Evolutionary conservation across 257 asterid species (phyloP).

Genomic region (Echites panduratus): DNA sequence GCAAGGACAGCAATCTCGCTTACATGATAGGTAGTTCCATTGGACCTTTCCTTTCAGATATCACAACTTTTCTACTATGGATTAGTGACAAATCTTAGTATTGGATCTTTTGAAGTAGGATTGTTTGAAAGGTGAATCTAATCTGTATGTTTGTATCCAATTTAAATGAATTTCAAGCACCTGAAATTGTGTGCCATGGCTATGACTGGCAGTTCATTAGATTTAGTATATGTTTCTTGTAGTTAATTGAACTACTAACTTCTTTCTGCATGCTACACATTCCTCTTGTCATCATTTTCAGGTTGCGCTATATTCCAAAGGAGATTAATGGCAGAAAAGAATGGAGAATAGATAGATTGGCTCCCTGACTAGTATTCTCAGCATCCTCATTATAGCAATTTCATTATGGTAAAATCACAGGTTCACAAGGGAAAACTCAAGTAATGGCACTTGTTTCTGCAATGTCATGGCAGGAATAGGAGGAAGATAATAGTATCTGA

Average conservation of each 20-base stretch:
- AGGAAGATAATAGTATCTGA: neutral
- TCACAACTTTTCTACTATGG: neutral
- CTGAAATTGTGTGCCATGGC: neutral
- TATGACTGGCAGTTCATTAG: too few relatives aligned
- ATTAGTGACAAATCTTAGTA: too few relatives aligned
- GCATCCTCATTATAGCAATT: constrained; percentile 23
- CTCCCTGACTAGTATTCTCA: constrained; percentile 34
- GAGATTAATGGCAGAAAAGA: constrained; percentile 23
- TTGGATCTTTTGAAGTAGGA: neutral
- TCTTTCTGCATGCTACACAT: neutral
- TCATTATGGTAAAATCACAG: neutral
- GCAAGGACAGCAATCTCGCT: constrained; percentile 47
- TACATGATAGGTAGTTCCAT: constrained; percentile 38
- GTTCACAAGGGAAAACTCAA: neutral
- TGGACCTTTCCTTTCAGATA: neutral
- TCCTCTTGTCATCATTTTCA: constrained; percentile 16
- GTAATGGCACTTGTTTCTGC: too few relatives aligned
- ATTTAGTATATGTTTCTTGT: neutral
- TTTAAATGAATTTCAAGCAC: neutral
- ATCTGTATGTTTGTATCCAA: neutral
- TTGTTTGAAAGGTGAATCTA: neutral
- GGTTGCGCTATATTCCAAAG: constrained; percentile 28
- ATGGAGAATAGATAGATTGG: constrained; percentile 40
- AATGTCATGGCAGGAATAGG: neutral
- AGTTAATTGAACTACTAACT: neutral